These are phyloP conservation scores for Aspergillus wentii DNA, from an alignment of 495 filamentous ascomycete species.

Conservation along the genomic window DNA sequence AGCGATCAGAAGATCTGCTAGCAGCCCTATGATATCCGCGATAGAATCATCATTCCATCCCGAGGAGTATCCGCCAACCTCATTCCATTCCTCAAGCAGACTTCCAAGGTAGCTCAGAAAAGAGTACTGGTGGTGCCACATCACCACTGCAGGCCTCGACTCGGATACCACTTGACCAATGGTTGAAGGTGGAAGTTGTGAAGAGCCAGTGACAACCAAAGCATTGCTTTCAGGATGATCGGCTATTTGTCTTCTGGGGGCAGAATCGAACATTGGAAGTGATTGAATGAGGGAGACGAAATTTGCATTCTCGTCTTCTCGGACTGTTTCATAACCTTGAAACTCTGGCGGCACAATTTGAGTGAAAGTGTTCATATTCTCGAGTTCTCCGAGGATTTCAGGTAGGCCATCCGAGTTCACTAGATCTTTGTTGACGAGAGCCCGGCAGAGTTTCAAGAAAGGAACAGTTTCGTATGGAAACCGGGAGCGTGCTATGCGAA, in stretches of 20 bases:
- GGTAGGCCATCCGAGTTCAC: slow-evolving; percentile 47
- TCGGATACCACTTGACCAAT: slow-evolving; percentile 67
- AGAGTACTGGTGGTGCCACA: slow-evolving; percentile 72
- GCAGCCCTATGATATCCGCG: slow-evolving; percentile 58
- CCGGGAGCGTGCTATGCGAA: slow-evolving; percentile 59
- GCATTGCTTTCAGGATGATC: slow-evolving; percentile 22
- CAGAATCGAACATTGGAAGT: slow-evolving; percentile 34
- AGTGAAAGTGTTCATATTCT: slow-evolving; percentile 65
- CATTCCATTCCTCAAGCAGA: slow-evolving; percentile 57
- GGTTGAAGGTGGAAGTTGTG: slow-evolving; percentile 53
- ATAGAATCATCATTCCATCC: slow-evolving; percentile 44
- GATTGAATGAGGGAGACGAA: slow-evolving; percentile 38
- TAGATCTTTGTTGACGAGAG: slow-evolving; percentile 36
- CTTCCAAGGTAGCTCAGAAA: slow-evolving; percentile 70
- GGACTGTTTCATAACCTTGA: slow-evolving; percentile 63
- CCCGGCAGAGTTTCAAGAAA: slow-evolving; percentile 62
- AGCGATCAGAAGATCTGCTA: slow-evolving; percentile 51
- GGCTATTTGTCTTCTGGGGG: slow-evolving; percentile 14
- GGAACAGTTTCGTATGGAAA: slow-evolving; percentile 88
- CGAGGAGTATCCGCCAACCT: slow-evolving; percentile 29
- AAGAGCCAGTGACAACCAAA: slow-evolving; percentile 34
- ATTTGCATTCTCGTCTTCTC: slow-evolving; percentile 81
- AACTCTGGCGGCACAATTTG: slow-evolving; percentile 62
- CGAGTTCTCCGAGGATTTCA: slow-evolving; percentile 50
- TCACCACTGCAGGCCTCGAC: slow-evolving; percentile 57